Percentiles rank a stretch among this genome's conserved stretches.
phyloP scores from a whole-genome alignment of 208 protist genomes.

The Crithidia thermophila region DNA sequence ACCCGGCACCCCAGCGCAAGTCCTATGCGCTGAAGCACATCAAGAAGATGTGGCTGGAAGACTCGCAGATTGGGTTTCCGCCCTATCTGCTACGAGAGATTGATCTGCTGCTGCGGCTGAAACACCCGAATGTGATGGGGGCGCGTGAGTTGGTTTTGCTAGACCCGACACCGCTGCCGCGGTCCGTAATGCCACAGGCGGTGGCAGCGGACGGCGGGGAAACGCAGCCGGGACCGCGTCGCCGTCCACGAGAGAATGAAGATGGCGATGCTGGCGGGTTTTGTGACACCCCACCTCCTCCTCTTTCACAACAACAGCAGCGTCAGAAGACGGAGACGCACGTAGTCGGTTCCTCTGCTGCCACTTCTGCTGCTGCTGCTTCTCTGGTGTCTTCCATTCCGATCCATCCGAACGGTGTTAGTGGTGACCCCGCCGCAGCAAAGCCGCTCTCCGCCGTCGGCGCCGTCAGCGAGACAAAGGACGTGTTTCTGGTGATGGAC shows the following conservation, averaged over 20 bases:
- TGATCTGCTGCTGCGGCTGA: conserved; percentile 75
- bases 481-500: conserved; percentile 89
- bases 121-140: conserved; percentile 80
- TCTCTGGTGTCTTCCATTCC: too few relatives aligned
- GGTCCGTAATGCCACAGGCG: neutral
- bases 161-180: conserved; percentile 27
- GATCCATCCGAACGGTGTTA: too few relatives aligned
- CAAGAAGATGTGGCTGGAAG: conserved; percentile 74
- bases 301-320: neutral
- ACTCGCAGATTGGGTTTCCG: conserved; percentile 82
- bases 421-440: too few relatives aligned
- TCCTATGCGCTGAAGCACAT: conserved; percentile 82
- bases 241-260: neutral
- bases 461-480: conserved; percentile 24
- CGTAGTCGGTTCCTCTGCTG: neutral
- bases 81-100: conserved; percentile 86
- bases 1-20: conserved; percentile 10
- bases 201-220: neutral
- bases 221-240: neutral
- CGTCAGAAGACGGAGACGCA: neutral
- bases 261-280: neutral
- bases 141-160: conserved; percentile 58
- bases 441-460: conserved; percentile 19
- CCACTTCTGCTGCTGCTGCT: conserved; percentile 5
- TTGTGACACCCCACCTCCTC: neutral